A percentile compares a stretch with the other conserved stretches of the same genome.
These are phyloP conservation scores for Xylaria bambusicola DNA, from an alignment of 495 filamentous ascomycete genomes.

Conservation along the genomic window DNA sequence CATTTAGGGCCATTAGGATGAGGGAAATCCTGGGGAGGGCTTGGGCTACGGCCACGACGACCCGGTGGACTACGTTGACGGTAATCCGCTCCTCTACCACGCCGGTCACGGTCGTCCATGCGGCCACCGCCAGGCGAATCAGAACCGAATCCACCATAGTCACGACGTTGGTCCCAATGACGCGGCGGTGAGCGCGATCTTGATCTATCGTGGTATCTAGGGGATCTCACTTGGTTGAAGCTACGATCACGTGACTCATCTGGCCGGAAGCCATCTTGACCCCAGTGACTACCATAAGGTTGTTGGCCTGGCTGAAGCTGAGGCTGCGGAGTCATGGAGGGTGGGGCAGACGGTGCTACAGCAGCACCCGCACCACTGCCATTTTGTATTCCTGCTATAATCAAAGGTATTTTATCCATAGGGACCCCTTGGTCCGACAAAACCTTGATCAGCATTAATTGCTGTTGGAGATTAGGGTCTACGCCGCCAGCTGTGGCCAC, in stretches of 20 bases:
- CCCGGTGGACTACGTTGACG: conserved; percentile 77
- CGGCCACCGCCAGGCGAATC: conserved; percentile 59
- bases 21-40: conserved; percentile 45
- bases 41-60: conserved; percentile 64
- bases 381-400: conserved; percentile 46
- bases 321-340: conserved; percentile 18
- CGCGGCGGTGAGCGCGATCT: conserved; percentile 70
- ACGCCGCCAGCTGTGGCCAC: conserved; percentile 45
- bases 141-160: conserved; percentile 45
- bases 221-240: conserved; percentile 55
- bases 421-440: conserved; percentile 47
- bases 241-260: conserved; percentile 65
- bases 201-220: conserved; percentile 69
- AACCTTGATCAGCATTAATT: conserved; percentile 53
- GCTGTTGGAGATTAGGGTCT: conserved; percentile 58
- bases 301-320: conserved; percentile 29
- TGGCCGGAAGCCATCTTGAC: conserved; percentile 39
- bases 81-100: conserved; percentile 64
- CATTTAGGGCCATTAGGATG: conserved; percentile 65
- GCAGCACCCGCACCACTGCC: conserved; percentile 26
- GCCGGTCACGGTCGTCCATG: conserved; percentile 59
- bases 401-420: conserved; percentile 47
- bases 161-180: conserved; percentile 60
- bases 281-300: conserved; percentile 31
- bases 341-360: conserved; percentile 8